Conservation (phyloP, 805 yeast species). For the Spathaspora sp. region DNA sequence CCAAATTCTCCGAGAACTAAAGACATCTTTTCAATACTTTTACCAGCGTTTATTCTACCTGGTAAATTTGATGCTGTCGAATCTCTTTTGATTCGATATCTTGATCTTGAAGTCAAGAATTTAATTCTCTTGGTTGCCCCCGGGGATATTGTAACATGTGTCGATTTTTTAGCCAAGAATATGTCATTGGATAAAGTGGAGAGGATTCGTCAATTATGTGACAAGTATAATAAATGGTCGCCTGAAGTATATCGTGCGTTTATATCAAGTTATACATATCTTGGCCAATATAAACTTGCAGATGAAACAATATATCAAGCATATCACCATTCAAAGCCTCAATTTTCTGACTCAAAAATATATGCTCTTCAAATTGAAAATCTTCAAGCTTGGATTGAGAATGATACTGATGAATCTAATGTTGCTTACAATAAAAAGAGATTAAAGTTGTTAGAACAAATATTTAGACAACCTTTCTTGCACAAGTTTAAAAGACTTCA, state of each 20-base stretch:
- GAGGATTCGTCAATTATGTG: constrained; percentile 15
- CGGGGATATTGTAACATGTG: constrained; percentile 13
- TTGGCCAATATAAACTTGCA: constrained; percentile 30
- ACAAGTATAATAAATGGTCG: constrained; percentile 14
- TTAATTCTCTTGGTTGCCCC: background rate
- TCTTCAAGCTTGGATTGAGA: constrained; percentile 4
- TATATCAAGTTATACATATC: constrained; percentile 24
- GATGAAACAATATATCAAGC: constrained; percentile 28
- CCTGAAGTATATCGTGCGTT: constrained; percentile 23
- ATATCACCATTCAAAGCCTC: constrained; percentile 24
- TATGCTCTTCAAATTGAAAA: constrained; percentile 26
- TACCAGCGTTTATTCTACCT: constrained; percentile 22
- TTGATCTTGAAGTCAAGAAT: background rate
- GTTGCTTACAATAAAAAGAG: background rate
- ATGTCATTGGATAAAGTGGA: constrained; percentile 20
- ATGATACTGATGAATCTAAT: background rate
- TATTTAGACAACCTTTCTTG: background rate
- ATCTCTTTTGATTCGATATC: background rate
- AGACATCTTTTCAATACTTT: constrained; percentile 23
- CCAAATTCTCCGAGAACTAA: constrained; percentile 8
- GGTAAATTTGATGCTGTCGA: constrained; percentile 16
- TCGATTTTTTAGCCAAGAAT: constrained; percentile 18
- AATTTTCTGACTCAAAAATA: constrained; percentile 25
- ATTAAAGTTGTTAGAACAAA: background rate
- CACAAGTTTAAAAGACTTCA: background rate